Evolutionary conservation across 2,329 filamentous ascomycete genomes (phyloP), one percentile per base, ranked within the genome.

Genomic region (Neospermospora avenae): DNA sequence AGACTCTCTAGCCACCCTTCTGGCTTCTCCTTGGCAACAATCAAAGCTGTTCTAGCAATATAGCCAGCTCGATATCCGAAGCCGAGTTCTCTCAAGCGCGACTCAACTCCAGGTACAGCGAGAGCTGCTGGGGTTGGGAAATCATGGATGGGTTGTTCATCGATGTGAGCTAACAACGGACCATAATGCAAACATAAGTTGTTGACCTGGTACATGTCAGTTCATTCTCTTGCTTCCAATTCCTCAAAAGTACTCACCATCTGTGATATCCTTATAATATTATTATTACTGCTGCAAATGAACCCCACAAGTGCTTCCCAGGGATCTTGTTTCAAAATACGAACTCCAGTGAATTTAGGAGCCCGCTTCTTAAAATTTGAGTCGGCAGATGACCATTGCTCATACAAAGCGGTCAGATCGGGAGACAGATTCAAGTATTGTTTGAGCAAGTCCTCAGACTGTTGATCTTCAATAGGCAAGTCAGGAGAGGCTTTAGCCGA

Each of bases 261-360:
- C 75, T 96, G 90, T 4, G 90, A 93, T 73, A 99, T 99, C 41
- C 95, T 85, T 2, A 87, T 83, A 62, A 99, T 99, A 73, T 99
- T 97, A 77, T 99, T 99, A 76, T 99, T 99, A 76, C 92, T 96
- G 75, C 93, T 97, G 80, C 95, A 99, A 65, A 99, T 99, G 75
- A 99, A 99, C 59, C 89, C 88, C 24, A 99, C 80, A 22, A 99
- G 80, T 0, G 95, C 87, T 75, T 99, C 95, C 95, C 96, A 99
- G 0, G 93, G 87, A 78, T 97, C 93, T 77, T 99, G 95, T 69
- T 88, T 90, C 46, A 99, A 78, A 66, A 99, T 97, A 22, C 95
- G 87, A 58, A 99, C 89, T 13, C 96, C 95, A 0, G 88, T 88
- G 73, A 99, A 99, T 58, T 88, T 86, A 0, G 90, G 88, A 0